A percentile compares a stretch with the other conserved stretches of the same genome.
Conservation (phyloP, 306 rosid species). For the Cucumis melo region DNA sequence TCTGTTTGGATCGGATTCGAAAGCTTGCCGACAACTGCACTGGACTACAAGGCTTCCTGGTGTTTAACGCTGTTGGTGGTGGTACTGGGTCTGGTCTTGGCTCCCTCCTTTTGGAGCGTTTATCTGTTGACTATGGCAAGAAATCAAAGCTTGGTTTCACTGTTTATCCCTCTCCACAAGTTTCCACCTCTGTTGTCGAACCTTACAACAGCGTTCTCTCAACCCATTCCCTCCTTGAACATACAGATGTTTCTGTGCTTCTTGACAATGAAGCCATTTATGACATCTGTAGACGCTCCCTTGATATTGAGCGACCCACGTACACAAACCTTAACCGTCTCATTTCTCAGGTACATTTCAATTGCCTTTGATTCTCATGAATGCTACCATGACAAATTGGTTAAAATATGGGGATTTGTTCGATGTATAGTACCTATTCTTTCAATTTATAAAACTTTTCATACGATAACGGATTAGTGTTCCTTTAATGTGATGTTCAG, state of each 20-base stretch:
- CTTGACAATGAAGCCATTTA: conserved; percentile 88
- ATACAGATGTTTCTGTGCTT: conserved; percentile 84
- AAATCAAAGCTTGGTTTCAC: conserved; percentile 90
- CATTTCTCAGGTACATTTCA: conserved; percentile 54
- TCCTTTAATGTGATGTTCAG: conserved; percentile 16
- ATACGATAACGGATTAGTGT: not conserved
- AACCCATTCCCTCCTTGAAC: conserved; percentile 87
- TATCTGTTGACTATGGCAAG: conserved; percentile 86
- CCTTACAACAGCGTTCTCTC: conserved; percentile 95
- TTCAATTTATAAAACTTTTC: too few species aligned
- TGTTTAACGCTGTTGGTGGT: conserved; percentile 88
- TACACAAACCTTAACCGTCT: conserved; percentile 89
- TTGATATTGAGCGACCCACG: conserved; percentile 85
- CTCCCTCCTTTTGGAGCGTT: conserved; percentile 72
- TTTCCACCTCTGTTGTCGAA: conserved; percentile 92
- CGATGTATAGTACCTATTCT: too few species aligned
- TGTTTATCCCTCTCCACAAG: conserved; percentile 87
- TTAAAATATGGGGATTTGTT: too few species aligned
- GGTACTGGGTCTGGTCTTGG: conserved; percentile 96
- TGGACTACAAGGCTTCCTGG: conserved; percentile 88
- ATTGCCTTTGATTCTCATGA: not conserved
- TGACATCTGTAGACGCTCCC: conserved; percentile 88
- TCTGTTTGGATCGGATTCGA: conserved; percentile 84
- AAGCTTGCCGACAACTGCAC: conserved; percentile 93
- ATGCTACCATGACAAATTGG: too few species aligned